Percentiles rank a stretch among this genome's conserved stretches.
phyloP scores from a whole-genome alignment of 257 asterid species.

The Solanum corneliomulleri region DNA sequence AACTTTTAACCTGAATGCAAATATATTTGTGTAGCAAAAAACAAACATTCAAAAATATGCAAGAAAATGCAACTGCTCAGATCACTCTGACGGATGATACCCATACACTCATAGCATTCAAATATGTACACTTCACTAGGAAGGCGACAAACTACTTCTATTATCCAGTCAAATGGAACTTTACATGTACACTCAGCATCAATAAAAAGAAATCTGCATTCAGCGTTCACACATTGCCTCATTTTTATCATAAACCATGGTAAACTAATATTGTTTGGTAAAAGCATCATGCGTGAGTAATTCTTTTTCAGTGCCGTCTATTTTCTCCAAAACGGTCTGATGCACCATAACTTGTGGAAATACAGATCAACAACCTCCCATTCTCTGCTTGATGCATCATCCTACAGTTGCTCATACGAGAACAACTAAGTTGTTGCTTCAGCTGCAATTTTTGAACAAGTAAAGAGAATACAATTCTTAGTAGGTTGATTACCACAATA shows the following conservation, averaged over 20 bases:
- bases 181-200: background rate
- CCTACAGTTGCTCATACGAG: background rate
- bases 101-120: background rate
- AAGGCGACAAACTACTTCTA: background rate
- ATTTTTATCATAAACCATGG: background rate
- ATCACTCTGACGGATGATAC: background rate
- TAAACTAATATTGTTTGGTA: background rate
- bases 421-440: background rate
- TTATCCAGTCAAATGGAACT: background rate
- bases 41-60: background rate
- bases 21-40: too few relatives aligned
- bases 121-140: background rate
- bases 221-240: background rate
- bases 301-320: background rate
- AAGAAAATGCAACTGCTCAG: background rate
- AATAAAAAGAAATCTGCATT: background rate
- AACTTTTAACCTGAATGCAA: background rate
- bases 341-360: background rate
- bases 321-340: background rate
- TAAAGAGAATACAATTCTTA: too few relatives aligned
- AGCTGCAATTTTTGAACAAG: background rate
- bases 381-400: background rate
- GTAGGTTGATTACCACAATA: background rate
- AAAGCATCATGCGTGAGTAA: background rate
- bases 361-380: background rate